Base-by-base conservation (phyloP, 768 basidiomycete species). In the Psilocybe tampanensis region DNA sequence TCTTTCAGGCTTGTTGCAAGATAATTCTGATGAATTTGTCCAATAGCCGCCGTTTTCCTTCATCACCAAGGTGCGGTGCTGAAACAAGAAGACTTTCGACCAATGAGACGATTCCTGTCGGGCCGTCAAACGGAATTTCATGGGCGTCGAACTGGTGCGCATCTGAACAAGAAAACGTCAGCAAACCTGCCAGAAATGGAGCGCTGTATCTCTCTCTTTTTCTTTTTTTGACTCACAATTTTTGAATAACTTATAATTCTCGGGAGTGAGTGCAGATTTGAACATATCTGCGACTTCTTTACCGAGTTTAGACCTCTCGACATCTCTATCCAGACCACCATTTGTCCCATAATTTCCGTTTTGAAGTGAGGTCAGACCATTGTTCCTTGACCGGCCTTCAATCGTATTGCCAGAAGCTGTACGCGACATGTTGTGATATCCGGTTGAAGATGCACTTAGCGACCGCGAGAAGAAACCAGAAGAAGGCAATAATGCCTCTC, bases 121-220 rank as follows among this genome's bases (percentile, higher is more conserved):
- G 83, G 15, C 90, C 90, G 56, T 92, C 88, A 48, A 92, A 84
- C 2, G 88, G 86, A 45, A 92, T 91, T 42, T 83, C 76, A 59
- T 87, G 82, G 18, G 85, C 86, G 67, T 92, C 90, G 64, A 88
- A 92, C 58, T 83, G 83, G 66, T 85, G 84, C 15, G 91, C 86
- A 72, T 89, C 89, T 91, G 44, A 56, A 52, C 17, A 61, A 54
- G 29, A 39, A 32, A 19, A 21, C 41, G 32, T 49, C 45, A 58
- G 47, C 1, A 45, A 44, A 49, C 29, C 9, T 36, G 7, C 47
- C 34, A 66, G 36, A 54, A 45, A 52, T 52, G 51, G 34, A 12
- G 18, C n/a, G 48, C 22, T 42, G 54, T 33, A 58, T 45, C 22
- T 9, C 4, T 29, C n/a, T n/a, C n/a, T n/a, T n/a, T n/a, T 34